Evolutionary conservation across 1,284 basidiomycete genomes (phyloP), one percentile per base, ranked within the genome.

Genomic region (Moesziomyces globuligerus): DNA sequence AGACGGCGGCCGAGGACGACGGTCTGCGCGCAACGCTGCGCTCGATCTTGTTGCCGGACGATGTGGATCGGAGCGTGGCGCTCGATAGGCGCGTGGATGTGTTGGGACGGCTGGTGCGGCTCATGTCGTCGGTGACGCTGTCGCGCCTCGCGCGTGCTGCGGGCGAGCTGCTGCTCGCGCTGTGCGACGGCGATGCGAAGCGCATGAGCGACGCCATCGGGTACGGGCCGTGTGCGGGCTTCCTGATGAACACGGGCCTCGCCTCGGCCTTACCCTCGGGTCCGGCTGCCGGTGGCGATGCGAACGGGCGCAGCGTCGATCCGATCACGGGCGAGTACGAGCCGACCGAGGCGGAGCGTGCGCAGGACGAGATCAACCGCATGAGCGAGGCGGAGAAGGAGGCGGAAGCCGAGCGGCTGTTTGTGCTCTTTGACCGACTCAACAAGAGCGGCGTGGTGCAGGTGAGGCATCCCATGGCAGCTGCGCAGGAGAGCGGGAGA

Each of bases 191-290:
- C 17, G 55, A 75, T 7, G 56, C 71, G 6, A 59, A 61, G 24
- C 32, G 28, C 18, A 75, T 79, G 65, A 67, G 62, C 7, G 57
- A 60, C 8, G 21, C 56, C 28, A 70, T 79, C 41, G 77, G 77
- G 5, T 79, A 76, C 47, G 77, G 77, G 3, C 77, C 77, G 6
- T 76, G 76, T 43, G 76, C 76, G 3, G 77, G 77, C 0, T 79
- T 78, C 55, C 54, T 79, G 7, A 70, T 68, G 64, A 60, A 55
- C 23, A 64, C 41, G 5, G 67, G 67, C 11, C 62, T 64, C 7
- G 58, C 65, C 0, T 58, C 56, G n/a, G 68, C 75, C 2, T 36
- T 75, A 28, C 74, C 75, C 8, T 52, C 70, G 7, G 48, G 44
- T 3, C 11, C 42, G 13, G 32, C 46, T 1, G 13, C 36, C 1